Evolutionary conservation across 352 stramenopile genomes (phyloP).

Genomic region (Pelagophyceae sp.): DNA sequence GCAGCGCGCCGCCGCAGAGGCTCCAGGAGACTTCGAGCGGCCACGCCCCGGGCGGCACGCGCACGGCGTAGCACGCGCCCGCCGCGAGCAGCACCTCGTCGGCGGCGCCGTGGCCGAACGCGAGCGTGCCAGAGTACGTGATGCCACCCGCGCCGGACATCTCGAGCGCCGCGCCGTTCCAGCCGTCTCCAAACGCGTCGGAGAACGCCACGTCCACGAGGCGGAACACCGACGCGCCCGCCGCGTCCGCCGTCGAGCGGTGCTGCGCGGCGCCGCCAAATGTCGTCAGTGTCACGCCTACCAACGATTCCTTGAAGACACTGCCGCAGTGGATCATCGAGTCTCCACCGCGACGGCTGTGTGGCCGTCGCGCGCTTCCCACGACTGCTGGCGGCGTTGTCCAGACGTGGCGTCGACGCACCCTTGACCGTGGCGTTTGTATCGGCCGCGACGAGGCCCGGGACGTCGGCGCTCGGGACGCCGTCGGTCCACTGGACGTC

Average conservation of each 20-base stretch:
- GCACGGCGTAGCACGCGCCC: neutral
- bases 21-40: neutral
- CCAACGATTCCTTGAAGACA: no score
- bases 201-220: neutral
- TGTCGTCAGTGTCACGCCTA: no score
- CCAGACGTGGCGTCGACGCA: no score
- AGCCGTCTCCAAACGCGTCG: slow-evolving; percentile 8
- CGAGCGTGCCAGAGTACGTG: neutral
- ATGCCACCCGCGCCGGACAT: neutral
- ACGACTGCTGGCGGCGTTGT: no score
- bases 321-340: no score
- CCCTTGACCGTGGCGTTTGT: no score
- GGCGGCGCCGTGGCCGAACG: neutral
- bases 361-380: no score
- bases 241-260: neutral
- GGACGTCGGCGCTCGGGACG: no score
- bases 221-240: neutral
- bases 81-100: neutral
- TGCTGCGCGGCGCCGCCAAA: no score
- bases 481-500: no score
- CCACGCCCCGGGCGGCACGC: neutral
- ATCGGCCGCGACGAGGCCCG: neutral
- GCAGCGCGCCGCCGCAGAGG: neutral
- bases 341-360: no score
- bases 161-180: neutral